Base-by-base conservation (phyloP, 1,284 basidiomycete genomes). In the Psilocybe mexicana region DNA sequence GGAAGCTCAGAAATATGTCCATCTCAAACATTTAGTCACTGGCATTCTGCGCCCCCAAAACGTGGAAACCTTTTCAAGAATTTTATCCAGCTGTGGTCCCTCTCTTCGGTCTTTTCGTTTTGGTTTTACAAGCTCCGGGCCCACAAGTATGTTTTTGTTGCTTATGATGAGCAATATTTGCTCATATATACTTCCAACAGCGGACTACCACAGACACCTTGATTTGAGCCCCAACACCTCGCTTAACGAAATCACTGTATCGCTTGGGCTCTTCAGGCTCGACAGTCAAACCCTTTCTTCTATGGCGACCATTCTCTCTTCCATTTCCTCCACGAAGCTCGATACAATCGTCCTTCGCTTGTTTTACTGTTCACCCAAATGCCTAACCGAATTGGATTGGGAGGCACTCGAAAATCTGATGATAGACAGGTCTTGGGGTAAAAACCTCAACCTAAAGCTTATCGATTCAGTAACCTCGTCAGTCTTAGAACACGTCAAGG, bases 41-140 rank as follows among this genome's bases (percentile, higher is more conserved):
- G 30, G 28, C 30, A 23, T 36, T 40, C 10, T 33, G 35, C 7
- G n/a, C 8, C 23, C n/a, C 38, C 3, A 26, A 53, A 18, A 26
- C 51, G 12, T 28, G 6, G n/a, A 3, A 12, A 28, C 10, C 2
- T 24, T 11, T 11, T 14, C 23, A 28, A 46, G 26, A 14, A 23
- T 58, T 12, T n/a, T 58, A 18, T 40, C n/a, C 33, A 51, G 40
- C 40, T 8, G 40, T 33, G 51, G 45, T n/a, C n/a, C 51, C 8
- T 30, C 26, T 2, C 50, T 58, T 8, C 38, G 43, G 23, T 18
- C 11, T 40, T 12, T 40, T 12, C 4, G 11, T 12, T 40, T 40
- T 40, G 14, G 14, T 5, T 40, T 14, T 18, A 18, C 38, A 12
- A 12, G n/a, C 38, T 8, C 38, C 12, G 4, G n/a, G n/a, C 24